These are phyloP conservation scores for Hamamelis virginiana DNA, from an alignment of 164 flowering plant species.

Conservation along the genomic window DNA sequence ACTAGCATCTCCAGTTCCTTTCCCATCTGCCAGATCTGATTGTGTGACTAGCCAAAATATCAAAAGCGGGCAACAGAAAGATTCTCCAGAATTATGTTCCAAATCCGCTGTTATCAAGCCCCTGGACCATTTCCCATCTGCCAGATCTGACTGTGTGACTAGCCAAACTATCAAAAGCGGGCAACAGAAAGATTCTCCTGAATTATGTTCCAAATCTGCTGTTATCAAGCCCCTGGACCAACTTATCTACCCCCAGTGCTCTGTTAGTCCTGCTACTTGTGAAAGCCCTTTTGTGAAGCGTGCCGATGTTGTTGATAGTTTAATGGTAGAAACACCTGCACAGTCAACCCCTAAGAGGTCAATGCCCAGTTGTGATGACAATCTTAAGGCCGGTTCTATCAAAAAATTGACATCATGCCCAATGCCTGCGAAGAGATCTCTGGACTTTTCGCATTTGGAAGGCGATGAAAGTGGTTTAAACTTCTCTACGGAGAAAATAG, in stretches of 20 bases:
- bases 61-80: slow-evolving; percentile 10
- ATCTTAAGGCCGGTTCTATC: slow-evolving; percentile 8
- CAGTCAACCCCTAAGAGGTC: slow-evolving; percentile 46
- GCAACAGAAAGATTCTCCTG: slow-evolving; percentile 12
- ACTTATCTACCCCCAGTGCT: slow-evolving; percentile 6
- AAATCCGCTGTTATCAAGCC: no score
- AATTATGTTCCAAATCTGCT: slow-evolving; percentile 12
- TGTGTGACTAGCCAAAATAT: slow-evolving; percentile 8
- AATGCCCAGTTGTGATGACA: slow-evolving; percentile 33
- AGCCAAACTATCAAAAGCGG: slow-evolving; percentile 9
- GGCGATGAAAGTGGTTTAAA: slow-evolving; percentile 20
- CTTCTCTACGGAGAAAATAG: slow-evolving; percentile 1
- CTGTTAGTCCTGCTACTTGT: slow-evolving; percentile 8
- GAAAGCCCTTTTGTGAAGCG: slow-evolving; percentile 37
- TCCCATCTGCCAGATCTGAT: slow-evolving; percentile 15
- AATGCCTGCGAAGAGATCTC: slow-evolving; percentile 45
- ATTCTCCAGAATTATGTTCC: slow-evolving; percentile 10
- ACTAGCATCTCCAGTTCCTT: slow-evolving; percentile 14
- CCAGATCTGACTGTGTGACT: slow-evolving; percentile 9
- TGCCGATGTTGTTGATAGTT: slow-evolving; percentile 19
- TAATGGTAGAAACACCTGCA: slow-evolving; percentile 49
- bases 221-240: slow-evolving; percentile 8
- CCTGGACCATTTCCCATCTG: slow-evolving; percentile 13
- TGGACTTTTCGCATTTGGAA: slow-evolving; percentile 38
- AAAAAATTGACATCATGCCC: slow-evolving; percentile 17